These are phyloP conservation scores for Acer saccharum DNA, from an alignment of 345 rosid species.

Conservation along the genomic window DNA sequence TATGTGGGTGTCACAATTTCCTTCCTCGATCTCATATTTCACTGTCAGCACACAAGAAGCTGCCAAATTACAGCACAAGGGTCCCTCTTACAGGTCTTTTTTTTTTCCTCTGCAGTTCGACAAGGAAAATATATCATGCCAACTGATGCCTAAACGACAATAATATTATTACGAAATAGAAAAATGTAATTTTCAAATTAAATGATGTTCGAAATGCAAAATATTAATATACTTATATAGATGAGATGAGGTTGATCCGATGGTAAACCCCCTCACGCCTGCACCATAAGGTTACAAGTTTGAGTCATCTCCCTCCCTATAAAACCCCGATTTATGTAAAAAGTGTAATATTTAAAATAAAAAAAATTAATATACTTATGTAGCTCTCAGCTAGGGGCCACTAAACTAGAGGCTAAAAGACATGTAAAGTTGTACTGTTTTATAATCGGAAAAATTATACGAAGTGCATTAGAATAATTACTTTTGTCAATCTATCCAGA, in stretches of 20 bases:
- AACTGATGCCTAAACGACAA: not conserved
- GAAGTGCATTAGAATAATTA: not conserved
- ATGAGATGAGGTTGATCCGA: too few relatives aligned
- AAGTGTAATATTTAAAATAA: too few relatives aligned
- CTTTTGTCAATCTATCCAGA: too few relatives aligned
- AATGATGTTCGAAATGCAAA: not conserved
- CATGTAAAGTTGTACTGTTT: not conserved
- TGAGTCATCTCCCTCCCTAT: too few relatives aligned
- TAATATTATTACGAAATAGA: too few relatives aligned
- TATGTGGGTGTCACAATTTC: not conserved
- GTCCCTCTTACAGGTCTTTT: not conserved
- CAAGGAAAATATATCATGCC: not conserved
- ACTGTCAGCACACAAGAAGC: not conserved
- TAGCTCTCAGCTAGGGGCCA: not conserved
- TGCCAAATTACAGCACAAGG: constrained; percentile 2
- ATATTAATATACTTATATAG: not conserved
- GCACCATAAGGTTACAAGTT: too few relatives aligned
- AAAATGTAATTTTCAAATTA: not conserved
- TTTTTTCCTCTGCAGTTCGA: not conserved
- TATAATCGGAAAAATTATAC: not conserved
- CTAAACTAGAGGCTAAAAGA: not conserved
- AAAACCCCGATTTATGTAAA: too few relatives aligned
- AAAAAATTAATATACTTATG: not conserved
- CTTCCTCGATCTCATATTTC: not conserved
- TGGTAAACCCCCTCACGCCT: too few relatives aligned